Evolutionary conservation across 805 yeast genomes (phyloP).

Genomic region (Saturnispora hagleri): DNA sequence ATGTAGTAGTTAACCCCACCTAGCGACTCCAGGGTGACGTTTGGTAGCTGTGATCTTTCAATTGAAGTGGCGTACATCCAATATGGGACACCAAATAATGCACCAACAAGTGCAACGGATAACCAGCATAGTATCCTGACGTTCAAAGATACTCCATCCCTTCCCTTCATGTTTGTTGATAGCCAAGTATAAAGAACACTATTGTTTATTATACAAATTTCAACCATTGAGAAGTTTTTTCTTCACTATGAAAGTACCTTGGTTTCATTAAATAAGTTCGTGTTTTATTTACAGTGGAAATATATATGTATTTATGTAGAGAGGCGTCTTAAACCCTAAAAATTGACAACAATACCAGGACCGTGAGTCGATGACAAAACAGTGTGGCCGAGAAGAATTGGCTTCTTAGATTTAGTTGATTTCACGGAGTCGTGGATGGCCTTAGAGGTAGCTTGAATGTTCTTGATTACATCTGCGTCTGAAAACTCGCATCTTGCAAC

Average conservation of each 20-base stretch:
- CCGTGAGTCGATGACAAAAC: conserved; percentile 63
- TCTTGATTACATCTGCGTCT: conserved; percentile 65
- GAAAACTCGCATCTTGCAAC: conserved; percentile 71
- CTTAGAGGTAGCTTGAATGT: conserved; percentile 56
- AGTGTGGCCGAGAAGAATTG: conserved; percentile 62
- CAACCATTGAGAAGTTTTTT: neutral
- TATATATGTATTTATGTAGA: neutral
- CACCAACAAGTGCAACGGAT: conserved; percentile 22
- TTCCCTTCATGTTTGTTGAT: neutral
- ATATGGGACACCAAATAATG: conserved; percentile 45
- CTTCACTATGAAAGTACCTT: neutral
- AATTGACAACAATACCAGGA: conserved; percentile 66
- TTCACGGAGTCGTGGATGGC: conserved; percentile 48
- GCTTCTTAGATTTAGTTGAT: conserved; percentile 55
- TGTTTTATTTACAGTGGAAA: neutral
- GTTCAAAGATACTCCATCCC: neutral
- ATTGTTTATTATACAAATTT: neutral
- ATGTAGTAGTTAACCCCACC: conserved; percentile 28
- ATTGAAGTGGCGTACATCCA: conserved; percentile 54
- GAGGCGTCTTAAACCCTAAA: conserved; percentile 17
- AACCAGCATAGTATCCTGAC: conserved; percentile 16
- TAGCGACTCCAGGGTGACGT: conserved; percentile 13
- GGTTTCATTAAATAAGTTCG: neutral
- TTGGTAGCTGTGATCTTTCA: conserved; percentile 53
- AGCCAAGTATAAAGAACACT: neutral